Evolutionary conservation across 176 grass and related monocot genomes (phyloP).

Genomic region (Cocos nucifera): DNA sequence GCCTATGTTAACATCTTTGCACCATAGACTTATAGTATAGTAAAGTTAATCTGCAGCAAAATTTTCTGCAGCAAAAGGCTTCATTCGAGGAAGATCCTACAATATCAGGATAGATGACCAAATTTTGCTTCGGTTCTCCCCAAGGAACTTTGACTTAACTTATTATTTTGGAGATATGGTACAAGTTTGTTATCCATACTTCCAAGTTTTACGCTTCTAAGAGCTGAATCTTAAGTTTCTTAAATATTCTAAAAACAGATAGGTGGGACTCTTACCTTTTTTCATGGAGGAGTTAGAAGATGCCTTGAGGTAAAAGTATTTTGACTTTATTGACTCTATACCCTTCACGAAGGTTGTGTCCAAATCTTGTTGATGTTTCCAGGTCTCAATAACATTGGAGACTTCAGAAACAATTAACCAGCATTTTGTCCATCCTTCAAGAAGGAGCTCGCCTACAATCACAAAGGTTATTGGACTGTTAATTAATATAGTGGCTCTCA

Average conservation of each 20-base stretch:
- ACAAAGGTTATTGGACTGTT: constrained; percentile 40
- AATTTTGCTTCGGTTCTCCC: constrained; percentile 87
- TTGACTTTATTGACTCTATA: constrained; percentile 1
- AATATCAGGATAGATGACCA: constrained; percentile 91
- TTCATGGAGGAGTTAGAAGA: constrained; percentile 57
- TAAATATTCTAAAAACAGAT: constrained; percentile 40
- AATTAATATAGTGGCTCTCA: too few species aligned
- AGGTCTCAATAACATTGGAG: constrained; percentile 90
- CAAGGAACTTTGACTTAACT: constrained; percentile 88
- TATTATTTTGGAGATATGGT: constrained; percentile 99
- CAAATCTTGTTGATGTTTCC: background rate
- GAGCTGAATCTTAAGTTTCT: constrained; percentile 22
- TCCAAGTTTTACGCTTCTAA: background rate
- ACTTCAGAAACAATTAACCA: constrained; percentile 87
- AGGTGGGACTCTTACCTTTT: constrained; percentile 81
- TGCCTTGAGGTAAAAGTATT: constrained; percentile 73
- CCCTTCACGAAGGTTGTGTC: constrained; percentile 4
- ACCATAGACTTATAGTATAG: background rate
- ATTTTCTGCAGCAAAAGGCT: constrained; percentile 78
- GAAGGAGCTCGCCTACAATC: constrained; percentile 72
- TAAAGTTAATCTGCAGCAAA: constrained; percentile 20
- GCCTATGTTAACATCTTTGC: too few species aligned
- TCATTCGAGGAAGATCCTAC: constrained; percentile 77
- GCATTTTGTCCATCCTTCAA: constrained; percentile 77
- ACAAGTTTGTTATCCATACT: background rate